These are phyloP conservation scores for Leccinum obscurum DNA, from an alignment of 768 basidiomycete species.

Conservation along the genomic window DNA sequence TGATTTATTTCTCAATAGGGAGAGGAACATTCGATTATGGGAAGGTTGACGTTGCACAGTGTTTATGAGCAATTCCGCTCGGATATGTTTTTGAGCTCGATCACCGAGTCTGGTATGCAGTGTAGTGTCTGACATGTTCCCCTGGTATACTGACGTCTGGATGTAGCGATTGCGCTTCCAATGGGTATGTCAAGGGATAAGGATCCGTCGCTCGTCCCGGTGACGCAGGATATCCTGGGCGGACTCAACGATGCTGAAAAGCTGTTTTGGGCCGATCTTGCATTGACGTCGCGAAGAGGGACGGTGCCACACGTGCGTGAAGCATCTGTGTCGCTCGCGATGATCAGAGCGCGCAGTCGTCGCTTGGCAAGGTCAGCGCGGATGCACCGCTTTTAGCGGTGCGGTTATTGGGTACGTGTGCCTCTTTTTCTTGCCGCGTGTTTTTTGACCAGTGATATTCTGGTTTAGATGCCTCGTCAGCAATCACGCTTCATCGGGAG, in stretches of 20 bases:
- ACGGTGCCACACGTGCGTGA: constrained; percentile 73
- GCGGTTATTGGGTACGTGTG: constrained; percentile 56
- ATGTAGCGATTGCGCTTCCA: constrained; percentile 76
- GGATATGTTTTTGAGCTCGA: constrained; percentile 88
- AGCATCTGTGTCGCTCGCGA: constrained; percentile 65
- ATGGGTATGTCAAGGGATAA: constrained; percentile 66
- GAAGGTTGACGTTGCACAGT: constrained; percentile 73
- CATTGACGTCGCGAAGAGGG: constrained; percentile 55
- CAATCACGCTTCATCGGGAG: constrained; percentile 82
- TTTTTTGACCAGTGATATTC: not conserved
- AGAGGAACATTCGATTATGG: constrained; percentile 73
- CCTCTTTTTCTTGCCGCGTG: not conserved
- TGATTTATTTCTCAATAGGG: constrained; percentile 44
- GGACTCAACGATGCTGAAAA: constrained; percentile 69
- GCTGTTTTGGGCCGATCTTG: constrained; percentile 66
- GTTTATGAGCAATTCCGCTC: constrained; percentile 76
- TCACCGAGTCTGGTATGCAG: constrained; percentile 84
- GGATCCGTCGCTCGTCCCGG: constrained; percentile 38
- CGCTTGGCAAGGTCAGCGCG: constrained; percentile 61
- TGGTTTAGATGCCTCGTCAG: constrained; percentile 63
- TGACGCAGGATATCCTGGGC: constrained; percentile 56
- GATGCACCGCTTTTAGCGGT: constrained; percentile 57
- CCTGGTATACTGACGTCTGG: constrained; percentile 8
- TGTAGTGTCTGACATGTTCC: not conserved
- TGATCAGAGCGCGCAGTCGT: constrained; percentile 73